These are phyloP conservation scores for Wickerhamiella shivajii DNA, from an alignment of 805 yeast genomes.

Conservation along the genomic window DNA sequence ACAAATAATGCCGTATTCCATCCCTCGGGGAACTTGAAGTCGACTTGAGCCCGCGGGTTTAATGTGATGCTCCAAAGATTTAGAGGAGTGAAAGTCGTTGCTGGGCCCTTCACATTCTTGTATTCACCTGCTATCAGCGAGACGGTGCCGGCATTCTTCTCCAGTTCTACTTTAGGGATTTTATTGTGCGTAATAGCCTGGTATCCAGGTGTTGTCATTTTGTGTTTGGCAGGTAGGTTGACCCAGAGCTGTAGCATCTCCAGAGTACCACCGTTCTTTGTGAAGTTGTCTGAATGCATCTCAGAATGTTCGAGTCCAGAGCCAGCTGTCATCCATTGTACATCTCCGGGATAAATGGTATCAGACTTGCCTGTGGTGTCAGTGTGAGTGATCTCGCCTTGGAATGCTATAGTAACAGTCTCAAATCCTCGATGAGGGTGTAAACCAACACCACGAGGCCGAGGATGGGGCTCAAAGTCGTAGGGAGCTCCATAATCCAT, in stretches of 20 bases:
- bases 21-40: slow-evolving; percentile 42
- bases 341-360: slow-evolving; percentile 59
- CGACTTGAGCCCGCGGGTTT: slow-evolving; percentile 48
- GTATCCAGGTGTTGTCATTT: slow-evolving; percentile 55
- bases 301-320: slow-evolving; percentile 74
- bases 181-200: slow-evolving; percentile 55
- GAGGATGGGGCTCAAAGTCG: slow-evolving; percentile 5
- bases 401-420: slow-evolving; percentile 49
- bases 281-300: slow-evolving; percentile 29
- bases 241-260: slow-evolving; percentile 80
- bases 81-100: slow-evolving; percentile 71
- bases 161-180: slow-evolving; percentile 46
- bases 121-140: slow-evolving; percentile 64
- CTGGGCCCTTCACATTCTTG: slow-evolving; percentile 54
- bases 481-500: slow-evolving; percentile 9
- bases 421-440: slow-evolving; percentile 77
- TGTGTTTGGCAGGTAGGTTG: slow-evolving; percentile 51
- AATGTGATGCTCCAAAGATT: slow-evolving; percentile 54
- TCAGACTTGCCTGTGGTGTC: slow-evolving; percentile 80
- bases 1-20: slow-evolving; percentile 60
- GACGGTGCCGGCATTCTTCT: slow-evolving; percentile 48
- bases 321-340: slow-evolving; percentile 90
- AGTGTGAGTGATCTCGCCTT: slow-evolving; percentile 61
- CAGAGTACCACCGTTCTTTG: slow-evolving; percentile 28
- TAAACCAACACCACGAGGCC: slow-evolving; percentile 8